Base-by-base conservation (phyloP, 305 asterid species). In the Fraxinus albicans region DNA sequence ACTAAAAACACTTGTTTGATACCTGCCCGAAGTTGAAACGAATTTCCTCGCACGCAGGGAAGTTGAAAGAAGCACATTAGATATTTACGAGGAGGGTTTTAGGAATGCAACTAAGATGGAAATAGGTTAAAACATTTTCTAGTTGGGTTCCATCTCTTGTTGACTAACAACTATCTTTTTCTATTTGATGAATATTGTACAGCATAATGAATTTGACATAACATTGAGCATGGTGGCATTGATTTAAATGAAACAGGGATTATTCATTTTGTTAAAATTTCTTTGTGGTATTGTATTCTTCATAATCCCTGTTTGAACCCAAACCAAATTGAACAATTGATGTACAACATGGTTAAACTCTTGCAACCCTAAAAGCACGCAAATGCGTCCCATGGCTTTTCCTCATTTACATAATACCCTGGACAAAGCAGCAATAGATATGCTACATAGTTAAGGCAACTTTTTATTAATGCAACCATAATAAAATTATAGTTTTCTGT, bases 401-500 rank as follows among this genome's bases (percentile, higher is more conserved):
- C 3, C 25, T 6, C 65, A 4, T 53, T 53, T 6, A n/a, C 27
- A 58, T 0, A 2, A 58, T 19, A 58, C 29, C 8, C 29, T 58
- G 3, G 29, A 19, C 69, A 58, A 67, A 67, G 19, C 36, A 12
- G 74, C n/a, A 27, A 67, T 67, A 3, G 36, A 13, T 31, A 13
- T 4, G 6, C 36, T 12, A 70, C 5, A 33, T 4, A 6, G 42
- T 29, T 70, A 70, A 29, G 23, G 76, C 76, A 31, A 70, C 42
- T 70, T 69, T 21, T 79, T 50, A 87, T 72, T 80, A 29, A 84
- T 73, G 83, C 77, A 83, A 58, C 35, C 80, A 76, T 83, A 72
- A 70, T 83, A 72, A 60, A 86, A 77, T 36, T 38, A 55, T 76
- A 72, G 80, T 29, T 85, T 36, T 79, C 34, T 40, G 40, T 69